These are phyloP conservation scores for Rhodotorula babjevae DNA, from an alignment of 768 basidiomycete genomes.

Conservation along the genomic window DNA sequence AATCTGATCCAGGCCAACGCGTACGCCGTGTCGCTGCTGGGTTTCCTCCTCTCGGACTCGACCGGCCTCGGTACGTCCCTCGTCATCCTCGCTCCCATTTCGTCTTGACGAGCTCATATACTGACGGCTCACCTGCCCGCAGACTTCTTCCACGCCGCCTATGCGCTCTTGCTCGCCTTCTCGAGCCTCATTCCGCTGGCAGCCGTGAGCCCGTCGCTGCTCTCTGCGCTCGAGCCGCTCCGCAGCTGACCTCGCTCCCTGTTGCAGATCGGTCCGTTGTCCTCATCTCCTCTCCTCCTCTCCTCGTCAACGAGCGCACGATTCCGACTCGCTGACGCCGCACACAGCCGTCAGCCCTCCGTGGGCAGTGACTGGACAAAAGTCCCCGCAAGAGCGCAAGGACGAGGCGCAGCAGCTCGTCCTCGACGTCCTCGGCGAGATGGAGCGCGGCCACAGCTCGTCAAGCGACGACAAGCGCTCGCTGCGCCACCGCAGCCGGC, in stretches of 20 bases:
- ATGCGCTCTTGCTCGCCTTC: slow-evolving; percentile 25
- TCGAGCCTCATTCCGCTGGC: slow-evolving; percentile 22
- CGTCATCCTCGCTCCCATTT: background rate
- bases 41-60: slow-evolving; percentile 9
- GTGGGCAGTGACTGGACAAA: slow-evolving; percentile 26
- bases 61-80: slow-evolving; percentile 3
- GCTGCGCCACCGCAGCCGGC: background rate
- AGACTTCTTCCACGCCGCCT: slow-evolving; percentile 32
- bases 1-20: slow-evolving; percentile 26
- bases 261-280: background rate
- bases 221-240: background rate
- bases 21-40: slow-evolving; percentile 14
- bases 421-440: background rate
- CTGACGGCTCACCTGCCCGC: background rate
- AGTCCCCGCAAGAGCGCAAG: slow-evolving; percentile 18
- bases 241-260: background rate
- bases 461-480: background rate
- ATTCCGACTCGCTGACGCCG: background rate
- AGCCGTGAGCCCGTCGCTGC: background rate
- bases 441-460: background rate
- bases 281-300: background rate
- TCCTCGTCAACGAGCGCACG: background rate
- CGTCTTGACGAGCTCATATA: too few species aligned
- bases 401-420: slow-evolving; percentile 1
- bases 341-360: slow-evolving; percentile 14